phyloP scores from a whole-genome alignment of 495 filamentous ascomycete genomes.

The Aspergillus taichungensis region DNA sequence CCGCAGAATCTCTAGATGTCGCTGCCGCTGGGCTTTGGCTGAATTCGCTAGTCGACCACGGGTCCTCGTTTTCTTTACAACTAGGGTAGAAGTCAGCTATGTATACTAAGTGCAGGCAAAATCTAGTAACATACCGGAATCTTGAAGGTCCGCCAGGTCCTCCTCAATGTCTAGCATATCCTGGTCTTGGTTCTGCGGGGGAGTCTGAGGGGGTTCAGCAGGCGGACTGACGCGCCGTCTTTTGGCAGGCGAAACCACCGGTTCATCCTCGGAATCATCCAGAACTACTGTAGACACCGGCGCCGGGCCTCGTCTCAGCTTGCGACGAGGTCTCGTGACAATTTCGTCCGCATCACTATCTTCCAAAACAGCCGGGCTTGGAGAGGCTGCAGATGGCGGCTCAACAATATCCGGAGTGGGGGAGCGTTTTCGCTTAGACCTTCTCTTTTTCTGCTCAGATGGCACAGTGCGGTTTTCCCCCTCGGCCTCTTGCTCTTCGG shows the following conservation, averaged over 20 bases:
- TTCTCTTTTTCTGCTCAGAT: background rate
- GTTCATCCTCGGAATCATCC: slow-evolving; percentile 23
- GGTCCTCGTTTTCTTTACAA: slow-evolving; percentile 33
- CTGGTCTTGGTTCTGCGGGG: slow-evolving; percentile 15
- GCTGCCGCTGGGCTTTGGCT: slow-evolving; percentile 35
- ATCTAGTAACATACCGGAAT: slow-evolving; percentile 26
- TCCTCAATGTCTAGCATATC: slow-evolving; percentile 34
- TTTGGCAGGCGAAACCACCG: slow-evolving; percentile 19
- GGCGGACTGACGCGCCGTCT: slow-evolving; percentile 8
- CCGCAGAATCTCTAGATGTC: slow-evolving; percentile 44
- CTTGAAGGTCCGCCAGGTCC: slow-evolving; percentile 37
- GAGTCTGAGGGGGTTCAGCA: slow-evolving; percentile 16
- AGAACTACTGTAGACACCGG: slow-evolving; percentile 7
- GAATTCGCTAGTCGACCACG: slow-evolving; percentile 30
- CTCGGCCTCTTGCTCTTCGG: too few relatives aligned
- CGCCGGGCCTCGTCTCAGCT: slow-evolving; percentile 21
- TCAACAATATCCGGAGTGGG: background rate
- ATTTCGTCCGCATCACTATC: slow-evolving; percentile 23
- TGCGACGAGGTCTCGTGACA: slow-evolving; percentile 20
- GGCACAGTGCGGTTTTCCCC: too few relatives aligned
- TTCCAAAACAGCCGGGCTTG: slow-evolving; percentile 3
- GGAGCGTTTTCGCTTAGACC: slow-evolving; percentile 13
- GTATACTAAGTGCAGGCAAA: background rate
- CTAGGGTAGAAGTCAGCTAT: slow-evolving; percentile 13
- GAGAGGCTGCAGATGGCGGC: background rate